phyloP scores from a whole-genome alignment of 345 rosid species.

The Boechera retrofracta region DNA sequence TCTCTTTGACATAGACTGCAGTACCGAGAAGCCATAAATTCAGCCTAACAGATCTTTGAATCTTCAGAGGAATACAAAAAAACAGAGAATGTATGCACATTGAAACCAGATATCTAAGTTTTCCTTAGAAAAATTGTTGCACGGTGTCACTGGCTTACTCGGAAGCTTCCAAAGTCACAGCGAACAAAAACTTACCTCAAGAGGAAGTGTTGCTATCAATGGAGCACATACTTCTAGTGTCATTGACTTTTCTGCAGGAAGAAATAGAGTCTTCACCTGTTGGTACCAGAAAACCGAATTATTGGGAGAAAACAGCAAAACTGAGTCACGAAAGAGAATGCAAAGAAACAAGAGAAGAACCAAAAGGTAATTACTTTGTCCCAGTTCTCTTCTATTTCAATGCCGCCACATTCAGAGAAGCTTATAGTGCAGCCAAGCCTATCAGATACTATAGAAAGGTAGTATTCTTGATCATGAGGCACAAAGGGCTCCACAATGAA shows the following conservation, averaged over 20 bases:
- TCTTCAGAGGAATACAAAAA: not conserved
- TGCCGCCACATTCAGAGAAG: conserved; percentile 97
- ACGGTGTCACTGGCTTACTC: conserved; percentile 1
- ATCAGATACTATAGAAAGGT: conserved; percentile 83
- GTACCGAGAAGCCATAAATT: not conserved
- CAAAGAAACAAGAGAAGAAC: conserved; percentile 15
- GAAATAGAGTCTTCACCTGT: conserved; percentile 84
- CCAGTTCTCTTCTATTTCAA: conserved; percentile 99
- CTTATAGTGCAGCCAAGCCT: conserved; percentile 89
- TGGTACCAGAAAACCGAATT: conserved; percentile 16
- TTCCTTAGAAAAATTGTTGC: not conserved
- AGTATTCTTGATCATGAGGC: conserved; percentile 88
- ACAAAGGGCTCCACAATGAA: conserved; percentile 96
- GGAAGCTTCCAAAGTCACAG: conserved; percentile 3
- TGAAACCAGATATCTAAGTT: not conserved
- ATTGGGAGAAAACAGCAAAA: not conserved
- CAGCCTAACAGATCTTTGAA: not conserved
- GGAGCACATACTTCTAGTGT: conserved; percentile 84
- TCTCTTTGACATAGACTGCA: not conserved
- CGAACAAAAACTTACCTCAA: conserved; percentile 62
- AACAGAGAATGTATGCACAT: conserved; percentile 5
- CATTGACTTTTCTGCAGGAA: conserved; percentile 77
- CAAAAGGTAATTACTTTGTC: conserved; percentile 64
- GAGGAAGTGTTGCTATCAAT: conserved; percentile 91
- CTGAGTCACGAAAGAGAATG: not conserved